Conservation (phyloP, 768 basidiomycete genomes). For the Macrolepiota dolichaula region DNA sequence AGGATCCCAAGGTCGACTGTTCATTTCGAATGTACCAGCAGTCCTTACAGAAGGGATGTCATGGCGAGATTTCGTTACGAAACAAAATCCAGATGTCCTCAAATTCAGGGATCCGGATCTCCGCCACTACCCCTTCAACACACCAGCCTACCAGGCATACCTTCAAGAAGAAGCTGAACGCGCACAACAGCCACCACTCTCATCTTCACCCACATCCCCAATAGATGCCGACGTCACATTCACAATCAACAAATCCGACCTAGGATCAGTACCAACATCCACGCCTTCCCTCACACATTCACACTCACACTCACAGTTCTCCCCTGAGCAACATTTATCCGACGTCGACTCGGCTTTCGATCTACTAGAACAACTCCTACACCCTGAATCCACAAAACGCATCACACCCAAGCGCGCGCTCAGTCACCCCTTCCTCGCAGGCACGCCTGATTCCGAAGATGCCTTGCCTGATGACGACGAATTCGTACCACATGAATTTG, state of each 20-base stretch:
- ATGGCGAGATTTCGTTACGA: conserved; percentile 74
- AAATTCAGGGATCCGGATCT: conserved; percentile 47
- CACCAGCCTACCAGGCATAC: conserved; percentile 20
- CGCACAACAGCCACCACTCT: conserved; percentile 25
- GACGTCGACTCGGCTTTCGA: conserved; percentile 70
- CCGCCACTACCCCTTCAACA: conserved; percentile 54
- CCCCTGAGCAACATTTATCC: conserved; percentile 36
- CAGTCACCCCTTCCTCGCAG: conserved; percentile 72
- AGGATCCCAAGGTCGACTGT: conserved; percentile 66
- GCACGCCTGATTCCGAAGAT: conserved; percentile 24
- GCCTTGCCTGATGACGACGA: conserved; percentile 53
- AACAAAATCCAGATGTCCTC: conserved; percentile 69
- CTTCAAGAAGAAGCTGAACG: conserved; percentile 10
- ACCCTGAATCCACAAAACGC: conserved; percentile 74
- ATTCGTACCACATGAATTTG: conserved; percentile 65
- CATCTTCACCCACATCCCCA: conserved; percentile 27
- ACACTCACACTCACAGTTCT: background rate
- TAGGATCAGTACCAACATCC: conserved; percentile 8
- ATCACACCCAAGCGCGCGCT: conserved; percentile 76
- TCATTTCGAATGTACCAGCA: conserved; percentile 86
- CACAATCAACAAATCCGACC: conserved; percentile 14
- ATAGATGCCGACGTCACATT: conserved; percentile 15
- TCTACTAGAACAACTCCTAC: conserved; percentile 69
- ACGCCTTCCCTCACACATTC: conserved; percentile 2
- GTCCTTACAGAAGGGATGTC: conserved; percentile 61